Percentiles rank a stretch among this genome's conserved stretches.
phyloP scores from a whole-genome alignment of 2,329 filamentous ascomycete species.

The Incumbomyces lentus region DNA sequence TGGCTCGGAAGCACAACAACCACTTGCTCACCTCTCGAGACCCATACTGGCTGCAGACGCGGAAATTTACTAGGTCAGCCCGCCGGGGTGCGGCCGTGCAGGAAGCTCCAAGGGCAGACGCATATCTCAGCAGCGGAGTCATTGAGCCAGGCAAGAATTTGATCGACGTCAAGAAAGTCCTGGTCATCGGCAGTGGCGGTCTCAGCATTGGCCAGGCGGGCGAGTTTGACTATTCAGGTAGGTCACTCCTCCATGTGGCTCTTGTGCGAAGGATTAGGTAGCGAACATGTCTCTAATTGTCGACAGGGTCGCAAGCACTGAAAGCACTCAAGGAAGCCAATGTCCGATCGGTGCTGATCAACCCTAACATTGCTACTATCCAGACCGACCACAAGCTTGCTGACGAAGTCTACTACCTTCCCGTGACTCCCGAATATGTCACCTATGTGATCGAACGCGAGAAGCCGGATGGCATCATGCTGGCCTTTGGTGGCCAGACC shows the following conservation, averaged over 20 bases:
- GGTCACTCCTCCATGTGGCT: constrained; percentile 21
- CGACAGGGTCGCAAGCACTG: constrained; percentile 77
- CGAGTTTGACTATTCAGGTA: constrained; percentile 98
- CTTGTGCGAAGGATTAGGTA: too few relatives aligned
- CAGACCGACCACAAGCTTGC: constrained; percentile 93
- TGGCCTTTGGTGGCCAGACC: constrained; percentile 95
- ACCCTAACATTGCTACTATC: constrained; percentile 97
- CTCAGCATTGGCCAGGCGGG: constrained; percentile 94
- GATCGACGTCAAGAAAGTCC: constrained; percentile 89
- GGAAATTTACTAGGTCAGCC: constrained; percentile 33
- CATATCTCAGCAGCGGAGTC: constrained; percentile 79
- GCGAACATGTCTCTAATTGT: too few relatives aligned
- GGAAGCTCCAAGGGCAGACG: constrained; percentile 68
- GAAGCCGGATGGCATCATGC: constrained; percentile 89
- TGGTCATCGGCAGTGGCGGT: constrained; percentile 92
- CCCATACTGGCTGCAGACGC: constrained; percentile 33
- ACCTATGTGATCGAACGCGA: constrained; percentile 95
- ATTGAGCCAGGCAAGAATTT: constrained; percentile 66
- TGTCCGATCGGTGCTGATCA: constrained; percentile 83
- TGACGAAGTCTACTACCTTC: constrained; percentile 96
- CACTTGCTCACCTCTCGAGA: constrained; percentile 27
- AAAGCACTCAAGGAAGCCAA: constrained; percentile 95
- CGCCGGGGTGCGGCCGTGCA: constrained; percentile 41
- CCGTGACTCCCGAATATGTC: constrained; percentile 95
- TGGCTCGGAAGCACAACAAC: constrained; percentile 4